A percentile compares a stretch with the other conserved stretches of the same genome.
These are phyloP conservation scores for Aspergillus carlsbadensis DNA, from an alignment of 495 filamentous ascomycete genomes.

Conservation along the genomic window DNA sequence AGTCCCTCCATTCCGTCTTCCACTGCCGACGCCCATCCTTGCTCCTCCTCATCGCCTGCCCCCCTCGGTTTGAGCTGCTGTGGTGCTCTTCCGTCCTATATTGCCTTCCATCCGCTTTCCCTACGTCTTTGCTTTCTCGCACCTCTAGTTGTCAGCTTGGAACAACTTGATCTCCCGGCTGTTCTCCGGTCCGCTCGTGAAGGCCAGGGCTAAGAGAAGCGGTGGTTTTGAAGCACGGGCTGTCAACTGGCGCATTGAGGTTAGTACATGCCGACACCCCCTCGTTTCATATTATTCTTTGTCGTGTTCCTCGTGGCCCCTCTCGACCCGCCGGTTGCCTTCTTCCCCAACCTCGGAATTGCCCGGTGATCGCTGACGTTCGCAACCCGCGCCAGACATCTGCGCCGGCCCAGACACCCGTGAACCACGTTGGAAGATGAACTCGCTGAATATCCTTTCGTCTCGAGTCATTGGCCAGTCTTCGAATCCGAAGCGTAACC, in stretches of 20 bases:
- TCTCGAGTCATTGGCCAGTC: slow-evolving; percentile 74
- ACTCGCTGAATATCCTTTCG: slow-evolving; percentile 94
- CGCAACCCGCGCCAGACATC: slow-evolving; percentile 30
- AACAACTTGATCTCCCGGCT: not conserved
- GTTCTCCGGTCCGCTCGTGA: not conserved
- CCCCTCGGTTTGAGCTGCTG: slow-evolving; percentile 3
- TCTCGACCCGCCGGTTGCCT: slow-evolving; percentile 10
- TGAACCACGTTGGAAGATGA: slow-evolving; percentile 76
- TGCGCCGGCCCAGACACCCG: slow-evolving; percentile 46
- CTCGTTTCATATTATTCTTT: slow-evolving; percentile 23
- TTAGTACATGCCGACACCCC: slow-evolving; percentile 24
- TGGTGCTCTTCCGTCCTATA: not conserved
- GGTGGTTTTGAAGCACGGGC: slow-evolving; percentile 41
- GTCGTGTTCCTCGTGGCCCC: not conserved
- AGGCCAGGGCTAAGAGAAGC: slow-evolving; percentile 21
- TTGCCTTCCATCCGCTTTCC: not conserved
- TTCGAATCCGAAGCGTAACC: slow-evolving; percentile 43
- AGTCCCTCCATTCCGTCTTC: not conserved
- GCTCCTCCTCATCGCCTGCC: slow-evolving; percentile 6
- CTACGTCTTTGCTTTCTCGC: not conserved
- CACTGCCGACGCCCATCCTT: slow-evolving; percentile 9
- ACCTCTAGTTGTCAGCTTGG: not conserved
- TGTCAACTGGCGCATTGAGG: slow-evolving; percentile 48
- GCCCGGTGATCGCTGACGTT: slow-evolving; percentile 24
- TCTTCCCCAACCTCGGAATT: slow-evolving; percentile 14